phyloP scores from a whole-genome alignment of 345 rosid genomes.

The Eutrema japonicum region DNA sequence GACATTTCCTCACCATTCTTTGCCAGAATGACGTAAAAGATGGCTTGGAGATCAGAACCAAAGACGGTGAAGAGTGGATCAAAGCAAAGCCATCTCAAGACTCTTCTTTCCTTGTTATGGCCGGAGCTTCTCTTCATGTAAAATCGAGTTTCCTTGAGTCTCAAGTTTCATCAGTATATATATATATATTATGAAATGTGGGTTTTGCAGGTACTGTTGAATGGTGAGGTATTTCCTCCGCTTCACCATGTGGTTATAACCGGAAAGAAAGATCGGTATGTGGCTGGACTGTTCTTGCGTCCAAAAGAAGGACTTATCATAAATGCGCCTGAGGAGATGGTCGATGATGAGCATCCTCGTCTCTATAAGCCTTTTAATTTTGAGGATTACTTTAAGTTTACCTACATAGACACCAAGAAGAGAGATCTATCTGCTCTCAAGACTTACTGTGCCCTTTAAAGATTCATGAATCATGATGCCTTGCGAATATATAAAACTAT shows the following conservation, averaged over 20 bases:
- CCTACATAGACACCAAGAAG: background rate
- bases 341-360: constrained; percentile 27
- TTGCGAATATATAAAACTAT: no score
- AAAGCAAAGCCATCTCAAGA: constrained; percentile 48
- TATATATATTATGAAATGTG: background rate
- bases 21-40: constrained; percentile 53
- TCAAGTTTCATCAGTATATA: background rate
- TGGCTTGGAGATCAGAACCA: constrained; percentile 54
- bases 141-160: constrained; percentile 7
- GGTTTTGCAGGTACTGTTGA: constrained; percentile 36
- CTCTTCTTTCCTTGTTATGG: constrained; percentile 51
- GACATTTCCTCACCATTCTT: constrained; percentile 52
- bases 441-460: constrained; percentile 42
- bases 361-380: constrained; percentile 26
- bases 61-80: constrained; percentile 52
- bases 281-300: constrained; percentile 28
- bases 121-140: constrained; percentile 59
- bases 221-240: constrained; percentile 36
- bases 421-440: constrained; percentile 18
- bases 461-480: background rate
- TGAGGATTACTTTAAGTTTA: constrained; percentile 12
- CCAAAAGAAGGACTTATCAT: constrained; percentile 12
- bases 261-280: constrained; percentile 30
- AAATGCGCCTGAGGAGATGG: constrained; percentile 10
- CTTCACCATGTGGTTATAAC: constrained; percentile 39